Evolutionary conservation across 2,329 filamentous ascomycete genomes (phyloP), one percentile per base, ranked within the genome.

Genomic region (Phaeomoniella chlamydospora): DNA sequence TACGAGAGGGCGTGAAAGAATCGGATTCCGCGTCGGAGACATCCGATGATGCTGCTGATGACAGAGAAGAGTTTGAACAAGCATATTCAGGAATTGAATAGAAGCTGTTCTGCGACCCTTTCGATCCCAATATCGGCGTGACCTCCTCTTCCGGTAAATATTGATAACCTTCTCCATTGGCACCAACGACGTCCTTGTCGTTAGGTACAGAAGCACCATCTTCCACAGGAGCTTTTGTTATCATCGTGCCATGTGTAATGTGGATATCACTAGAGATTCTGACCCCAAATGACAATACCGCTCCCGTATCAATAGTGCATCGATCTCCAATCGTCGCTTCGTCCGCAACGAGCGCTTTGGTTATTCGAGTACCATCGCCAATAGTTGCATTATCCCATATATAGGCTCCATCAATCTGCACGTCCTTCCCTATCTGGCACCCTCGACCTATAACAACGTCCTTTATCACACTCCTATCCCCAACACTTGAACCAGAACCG

Each of bases 341-440:
- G 47, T 78, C 76, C 3, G 82, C 90, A 37, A 98, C 63, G 30
- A 98, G 74, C 2, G 85, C 78, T 44, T 75, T 71, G 5, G 70
- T 67, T 33, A 98, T 64, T 15, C 70, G 70, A 12, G 79, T 68
- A 14, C 77, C 77, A 50, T 94, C 84, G 1, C 76, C 80, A 45
- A 98, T 74, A 4, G 70, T 71, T 0, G 75, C 76, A 47, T 86
- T 73, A 47, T 94, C 84, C 87, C 88, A 96, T 43, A 98, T 74
- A 48, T 85, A 88, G 15, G 83, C 80, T 45, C 84, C 71, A 33
- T 81, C 70, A 41, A 98, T 74, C 26, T 66, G 71, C 17, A 90
- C 87, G 44, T 90, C 83, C 45, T 74, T 78, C 4, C 90, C 90
- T 45, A 98, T 90, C 44, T 75, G 77, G 58, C 88, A 96, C 45